Conservation (phyloP, 352 stramenopile species). For the Phytophthora ohioensis region DNA sequence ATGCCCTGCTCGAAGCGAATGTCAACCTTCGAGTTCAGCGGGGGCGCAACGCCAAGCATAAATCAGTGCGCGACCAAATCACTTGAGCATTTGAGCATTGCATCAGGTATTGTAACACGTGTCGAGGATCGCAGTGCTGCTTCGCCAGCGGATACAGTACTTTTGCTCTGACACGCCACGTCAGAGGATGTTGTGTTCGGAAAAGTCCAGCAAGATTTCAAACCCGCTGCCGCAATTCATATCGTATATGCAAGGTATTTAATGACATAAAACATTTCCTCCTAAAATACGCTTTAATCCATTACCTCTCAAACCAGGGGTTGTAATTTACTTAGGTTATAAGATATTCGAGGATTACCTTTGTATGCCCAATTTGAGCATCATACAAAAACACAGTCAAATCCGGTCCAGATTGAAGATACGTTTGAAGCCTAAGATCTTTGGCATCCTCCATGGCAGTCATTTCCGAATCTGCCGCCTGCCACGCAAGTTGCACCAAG, state of each 20-base stretch:
- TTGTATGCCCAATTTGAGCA: too few species aligned
- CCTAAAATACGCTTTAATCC: too few species aligned
- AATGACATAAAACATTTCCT: too few species aligned
- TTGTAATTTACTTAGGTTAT: too few species aligned
- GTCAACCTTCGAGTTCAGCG: too few species aligned
- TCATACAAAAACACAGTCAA: too few species aligned
- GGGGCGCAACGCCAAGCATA: not conserved
- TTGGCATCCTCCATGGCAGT: not conserved
- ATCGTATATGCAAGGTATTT: not conserved
- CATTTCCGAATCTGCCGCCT: constrained; percentile 35
- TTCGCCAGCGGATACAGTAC: not conserved
- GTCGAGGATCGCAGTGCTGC: not conserved
- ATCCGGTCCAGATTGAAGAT: not conserved
- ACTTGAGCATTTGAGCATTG: not conserved
- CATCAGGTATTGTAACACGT: not conserved
- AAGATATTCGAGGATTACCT: too few species aligned
- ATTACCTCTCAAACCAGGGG: too few species aligned
- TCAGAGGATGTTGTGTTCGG: not conserved
- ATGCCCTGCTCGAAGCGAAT: too few species aligned
- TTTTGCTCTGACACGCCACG: not conserved
- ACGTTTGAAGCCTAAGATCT: not conserved
- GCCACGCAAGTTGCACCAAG: constrained; percentile 19
- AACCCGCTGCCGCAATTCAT: not conserved
- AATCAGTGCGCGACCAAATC: not conserved
- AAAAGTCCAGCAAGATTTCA: not conserved